Base-by-base conservation (phyloP, 371 early-diverging fungal genomes). In the Mucor indicus region DNA sequence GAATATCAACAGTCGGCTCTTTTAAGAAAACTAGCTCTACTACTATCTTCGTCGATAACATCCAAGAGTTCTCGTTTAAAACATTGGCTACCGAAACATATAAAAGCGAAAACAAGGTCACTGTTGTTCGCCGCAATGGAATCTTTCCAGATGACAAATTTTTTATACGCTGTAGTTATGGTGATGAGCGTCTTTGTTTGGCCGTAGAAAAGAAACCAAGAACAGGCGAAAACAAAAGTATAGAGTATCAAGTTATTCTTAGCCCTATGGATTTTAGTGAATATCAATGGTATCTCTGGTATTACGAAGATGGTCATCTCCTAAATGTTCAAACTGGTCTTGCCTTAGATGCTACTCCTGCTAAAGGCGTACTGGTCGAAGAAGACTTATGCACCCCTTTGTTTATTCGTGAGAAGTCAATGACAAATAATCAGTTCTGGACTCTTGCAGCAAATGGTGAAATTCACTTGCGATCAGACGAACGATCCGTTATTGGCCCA, bases 321-420 rank as follows among this genome's bases (percentile, higher is more conserved):
- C 72, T 80, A 52, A 76, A 80, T 47, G 67, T 59, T 32, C 69
- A 76, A 46, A 80, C 78, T 19, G 78, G 78, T 9, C 60, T 74
- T 40, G 78, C 78, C 15, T 50, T 80, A 30, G 75, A 72, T 19
- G 55, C 67, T 29, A 53, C 64, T 19, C 45, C 53, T 9, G 47
- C 59, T 12, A 50, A 57, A n/a, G 70, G 64, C 22, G 55, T 62
- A 7, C 23, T 60, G 9, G 33, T 64, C 10, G 73, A 72, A 55
- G 52, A 63, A 17, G 73, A 69, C 11, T 43, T 72, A 2, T 61
- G 57, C 20, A 45, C 54, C 2, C 67, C 54, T 20, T 49, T 65
- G 13, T 51, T 52, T 48, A 70, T 69, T 15, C 60, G 68, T 10
- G 58, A 55, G 0, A 40, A 41, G 8, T 54, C 64, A 19, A 54